Percentiles rank a stretch among this genome's conserved stretches.
phyloP scores from a whole-genome alignment of 2,329 filamentous ascomycete genomes.

The Fusarium sp. region DNA sequence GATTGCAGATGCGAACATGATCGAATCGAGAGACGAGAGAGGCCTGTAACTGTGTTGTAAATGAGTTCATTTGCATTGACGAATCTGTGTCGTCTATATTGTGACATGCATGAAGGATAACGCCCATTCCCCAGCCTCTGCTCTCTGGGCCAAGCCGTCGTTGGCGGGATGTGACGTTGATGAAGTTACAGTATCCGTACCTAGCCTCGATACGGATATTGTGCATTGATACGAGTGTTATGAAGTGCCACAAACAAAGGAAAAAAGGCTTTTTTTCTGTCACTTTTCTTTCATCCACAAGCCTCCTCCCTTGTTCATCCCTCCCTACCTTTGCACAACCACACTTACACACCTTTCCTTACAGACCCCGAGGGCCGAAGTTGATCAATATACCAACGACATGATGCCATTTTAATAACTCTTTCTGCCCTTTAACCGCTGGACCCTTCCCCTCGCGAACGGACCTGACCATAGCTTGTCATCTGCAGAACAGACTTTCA shows the following conservation, averaged over 20 bases:
- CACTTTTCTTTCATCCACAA: not conserved
- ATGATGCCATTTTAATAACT: conserved; percentile 24
- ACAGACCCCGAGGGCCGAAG: not conserved
- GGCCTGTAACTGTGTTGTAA: conserved; percentile 3
- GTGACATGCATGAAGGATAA: conserved; percentile 33
- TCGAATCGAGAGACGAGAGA: conserved; percentile 5
- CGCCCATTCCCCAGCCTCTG: conserved; percentile 1
- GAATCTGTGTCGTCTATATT: conserved; percentile 23
- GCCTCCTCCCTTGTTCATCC: not conserved
- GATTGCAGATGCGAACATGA: conserved; percentile 10
- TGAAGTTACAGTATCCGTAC: conserved; percentile 4
- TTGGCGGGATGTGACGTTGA: conserved; percentile 32
- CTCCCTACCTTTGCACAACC: not conserved
- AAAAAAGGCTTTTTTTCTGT: conserved; percentile 2
- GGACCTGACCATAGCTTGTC: not conserved
- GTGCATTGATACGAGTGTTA: conserved; percentile 14
- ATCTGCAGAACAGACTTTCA: conserved; percentile 15
- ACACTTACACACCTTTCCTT: not conserved
- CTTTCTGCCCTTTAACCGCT: not conserved
- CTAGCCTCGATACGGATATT: conserved; percentile 2
- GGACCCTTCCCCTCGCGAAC: conserved; percentile 8
- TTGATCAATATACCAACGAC: conserved; percentile 6
- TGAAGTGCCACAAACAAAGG: conserved; percentile 3
- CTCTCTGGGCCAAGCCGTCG: conserved; percentile 20
- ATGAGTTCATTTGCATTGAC: conserved; percentile 52